Percentiles rank a stretch among this genome's conserved stretches.
These are phyloP conservation scores for Ophiostoma perfectum DNA, from an alignment of 2,329 filamentous ascomycete species.

Conservation along the genomic window DNA sequence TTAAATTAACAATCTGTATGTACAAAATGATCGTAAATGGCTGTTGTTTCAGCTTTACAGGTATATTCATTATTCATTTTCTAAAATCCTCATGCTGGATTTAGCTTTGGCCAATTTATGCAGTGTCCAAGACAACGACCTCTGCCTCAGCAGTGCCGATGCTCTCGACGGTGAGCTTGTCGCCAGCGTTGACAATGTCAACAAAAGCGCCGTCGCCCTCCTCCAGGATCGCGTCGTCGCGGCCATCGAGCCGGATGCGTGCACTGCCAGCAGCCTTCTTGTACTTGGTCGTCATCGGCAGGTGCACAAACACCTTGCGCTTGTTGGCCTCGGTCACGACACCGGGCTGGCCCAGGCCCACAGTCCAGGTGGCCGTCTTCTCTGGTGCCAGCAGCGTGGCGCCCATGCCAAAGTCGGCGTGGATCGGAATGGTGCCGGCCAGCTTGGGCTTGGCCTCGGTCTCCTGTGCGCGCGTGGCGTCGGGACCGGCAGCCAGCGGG, in stretches of 20 bases:
- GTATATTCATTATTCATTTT: not conserved
- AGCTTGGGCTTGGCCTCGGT: conserved; percentile 56
- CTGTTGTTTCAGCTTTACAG: not conserved
- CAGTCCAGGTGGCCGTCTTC: conserved; percentile 55
- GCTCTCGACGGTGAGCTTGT: conserved; percentile 60
- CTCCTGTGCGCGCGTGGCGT: conserved; percentile 59
- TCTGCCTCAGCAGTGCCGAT: conserved; percentile 64
- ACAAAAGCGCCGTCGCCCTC: conserved; percentile 65
- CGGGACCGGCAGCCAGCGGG: conserved; percentile 60
- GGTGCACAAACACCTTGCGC: conserved; percentile 72
- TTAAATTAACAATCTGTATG: too few relatives aligned
- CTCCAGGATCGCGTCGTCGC: conserved; percentile 59
- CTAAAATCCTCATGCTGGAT: not conserved
- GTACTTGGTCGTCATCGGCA: conserved; percentile 60
- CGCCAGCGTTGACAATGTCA: conserved; percentile 57
- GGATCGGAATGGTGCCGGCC: conserved; percentile 69
- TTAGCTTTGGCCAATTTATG: conserved; percentile 33
- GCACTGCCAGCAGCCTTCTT: conserved; percentile 55
- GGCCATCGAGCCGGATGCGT: conserved; percentile 62
- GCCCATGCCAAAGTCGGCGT: conserved; percentile 78
- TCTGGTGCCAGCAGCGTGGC: conserved; percentile 66
- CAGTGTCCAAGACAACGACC: conserved; percentile 62
- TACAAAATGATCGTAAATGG: too few relatives aligned
- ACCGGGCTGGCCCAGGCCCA: conserved; percentile 58
- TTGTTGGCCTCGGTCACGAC: conserved; percentile 47